Conservation (phyloP, 768 basidiomycete genomes). For the Rhizopogon salebrosus region DNA sequence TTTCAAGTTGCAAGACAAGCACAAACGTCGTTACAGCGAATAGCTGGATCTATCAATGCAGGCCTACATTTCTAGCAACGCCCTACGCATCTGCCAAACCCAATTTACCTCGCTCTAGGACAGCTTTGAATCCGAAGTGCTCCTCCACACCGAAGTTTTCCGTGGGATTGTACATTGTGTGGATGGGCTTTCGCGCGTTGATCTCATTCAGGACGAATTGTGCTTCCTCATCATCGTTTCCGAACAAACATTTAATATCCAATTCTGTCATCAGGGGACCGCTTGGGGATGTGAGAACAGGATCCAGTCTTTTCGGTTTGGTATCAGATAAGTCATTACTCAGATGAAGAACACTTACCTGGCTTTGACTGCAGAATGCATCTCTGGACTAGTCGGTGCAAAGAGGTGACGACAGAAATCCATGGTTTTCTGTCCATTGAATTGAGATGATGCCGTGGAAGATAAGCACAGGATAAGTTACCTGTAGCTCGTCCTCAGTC, state of each 20-base stretch:
- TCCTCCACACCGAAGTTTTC: constrained; percentile 8
- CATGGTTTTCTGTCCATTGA: constrained; percentile 11
- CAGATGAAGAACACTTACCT: background rate
- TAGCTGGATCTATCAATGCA: too few relatives aligned
- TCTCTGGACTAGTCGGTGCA: constrained; percentile 13
- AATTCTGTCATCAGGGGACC: constrained; percentile 3
- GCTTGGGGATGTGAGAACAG: constrained; percentile 8
- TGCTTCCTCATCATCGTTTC: constrained; percentile 12
- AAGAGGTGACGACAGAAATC: constrained; percentile 15
- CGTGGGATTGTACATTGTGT: constrained; percentile 11
- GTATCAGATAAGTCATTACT: background rate
- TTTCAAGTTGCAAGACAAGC: too few relatives aligned
- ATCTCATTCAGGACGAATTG: constrained; percentile 8
- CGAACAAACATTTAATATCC: constrained; percentile 12
- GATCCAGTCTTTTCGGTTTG: constrained; percentile 1
- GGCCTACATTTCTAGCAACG: too few relatives aligned
- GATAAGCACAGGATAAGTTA: background rate
- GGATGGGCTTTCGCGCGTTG: constrained; percentile 12
- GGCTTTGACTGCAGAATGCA: constrained; percentile 7
- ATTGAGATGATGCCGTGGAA: background rate
- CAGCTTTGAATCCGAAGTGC: constrained; percentile 9
- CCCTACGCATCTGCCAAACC: background rate
- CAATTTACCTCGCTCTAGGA: constrained; percentile 1
- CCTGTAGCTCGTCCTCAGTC: constrained; percentile 11
- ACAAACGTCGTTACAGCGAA: too few relatives aligned